These are phyloP conservation scores for Cladophialophora chaetospira DNA, from an alignment of 2,329 filamentous ascomycete genomes.

Conservation along the genomic window DNA sequence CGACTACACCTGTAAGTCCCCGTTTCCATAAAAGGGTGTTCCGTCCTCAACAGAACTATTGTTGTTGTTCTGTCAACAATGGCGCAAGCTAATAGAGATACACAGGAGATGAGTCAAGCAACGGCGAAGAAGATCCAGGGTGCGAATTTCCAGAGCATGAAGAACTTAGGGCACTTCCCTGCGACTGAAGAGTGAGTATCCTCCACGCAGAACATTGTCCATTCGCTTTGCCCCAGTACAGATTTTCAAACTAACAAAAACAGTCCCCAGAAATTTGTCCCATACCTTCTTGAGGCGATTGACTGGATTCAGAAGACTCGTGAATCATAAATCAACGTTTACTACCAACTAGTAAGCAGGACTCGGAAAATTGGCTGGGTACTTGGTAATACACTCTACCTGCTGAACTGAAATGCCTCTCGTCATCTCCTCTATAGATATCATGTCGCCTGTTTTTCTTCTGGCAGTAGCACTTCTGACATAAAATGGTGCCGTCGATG, in stretches of 20 bases:
- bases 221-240: not conserved
- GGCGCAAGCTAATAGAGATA: no score
- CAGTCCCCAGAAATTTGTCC: constrained; percentile 1
- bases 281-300: constrained; percentile 24
- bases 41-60: no score
- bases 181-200: constrained; percentile 47
- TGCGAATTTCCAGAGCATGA: constrained; percentile 49
- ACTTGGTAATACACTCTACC: no score
- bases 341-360: no score
- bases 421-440: no score
- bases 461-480: no score
- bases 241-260: no score
- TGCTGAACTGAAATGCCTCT: no score
- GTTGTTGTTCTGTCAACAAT: no score
- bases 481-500: no score
- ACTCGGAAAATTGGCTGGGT: not conserved
- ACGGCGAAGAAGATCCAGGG: constrained; percentile 52
- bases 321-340: not conserved
- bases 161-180: constrained; percentile 51
- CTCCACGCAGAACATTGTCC: not conserved
- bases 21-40: no score
- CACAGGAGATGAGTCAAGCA: constrained; percentile 48
- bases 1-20: constrained; percentile 17
- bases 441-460: no score
- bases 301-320: constrained; percentile 27